Evolutionary conservation across 148 eudicot genomes (phyloP), one percentile per base, ranked within the genome.

Genomic region (Linanthus parryae): DNA sequence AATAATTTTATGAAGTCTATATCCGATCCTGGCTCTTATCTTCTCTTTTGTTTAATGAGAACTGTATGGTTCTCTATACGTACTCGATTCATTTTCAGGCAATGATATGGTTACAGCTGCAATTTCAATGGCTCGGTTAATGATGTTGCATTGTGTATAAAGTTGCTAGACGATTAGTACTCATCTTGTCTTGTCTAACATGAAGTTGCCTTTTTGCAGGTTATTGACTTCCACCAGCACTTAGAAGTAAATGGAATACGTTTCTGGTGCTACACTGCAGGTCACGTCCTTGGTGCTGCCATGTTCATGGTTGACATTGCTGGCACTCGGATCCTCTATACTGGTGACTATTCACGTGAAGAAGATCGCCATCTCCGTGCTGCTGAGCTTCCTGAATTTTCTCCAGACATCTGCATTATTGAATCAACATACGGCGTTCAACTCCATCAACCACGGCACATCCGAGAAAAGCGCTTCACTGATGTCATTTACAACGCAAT

Each of bases 221-320:
- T 86, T 54, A 91, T 91, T 64, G 97, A 91, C 72, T 91, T 86
- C 73, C 97, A 91, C 49, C 97, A 91, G 58, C 86, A 94, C 55
- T 25, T 91, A 31, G 97, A 91, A 73, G 97, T 91, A 24, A 83
- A 91, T 37, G 97, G 97, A n/a, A 81, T 91, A 44, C 95, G 97
- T 24, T 91, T 91, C 72, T 91, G 97, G 95, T 86, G 95, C 44
- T 91, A 91, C 55, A 91, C 97, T 21, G 97, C 97, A 36, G 97
- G 97, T 18, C 97, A 91, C 41, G 97, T 91, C 48, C 97, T 91
- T 53, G 97, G 97, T 60, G 97, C 97, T 26, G 97, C 97, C 62
- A 91, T 91, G 97, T 91, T 91, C 61, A 91, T 91, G 97, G 97
- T 91, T 19, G 97, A 91, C 61, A 91, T 91, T 54, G 97, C 95